phyloP scores from a whole-genome alignment of 1,284 basidiomycete genomes.

The Trametes versicolor region DNA sequence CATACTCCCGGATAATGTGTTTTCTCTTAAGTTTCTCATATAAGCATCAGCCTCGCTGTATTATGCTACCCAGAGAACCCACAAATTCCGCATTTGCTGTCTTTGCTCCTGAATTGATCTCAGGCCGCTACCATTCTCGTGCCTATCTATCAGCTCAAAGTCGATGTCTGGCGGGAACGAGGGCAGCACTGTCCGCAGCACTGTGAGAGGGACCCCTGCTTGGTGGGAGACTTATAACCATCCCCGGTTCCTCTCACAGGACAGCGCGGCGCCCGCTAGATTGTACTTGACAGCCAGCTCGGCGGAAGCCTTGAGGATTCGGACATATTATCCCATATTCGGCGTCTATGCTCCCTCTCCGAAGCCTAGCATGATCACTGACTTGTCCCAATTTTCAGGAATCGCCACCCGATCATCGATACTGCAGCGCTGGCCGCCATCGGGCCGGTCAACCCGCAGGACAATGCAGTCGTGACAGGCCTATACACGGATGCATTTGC shows the following conservation, averaged over 20 bases:
- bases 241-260: constrained; percentile 4
- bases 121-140: not conserved
- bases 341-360: not conserved
- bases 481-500: constrained; percentile 54
- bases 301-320: not conserved
- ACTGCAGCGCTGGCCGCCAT: constrained; percentile 9
- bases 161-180: not conserved
- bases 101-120: not conserved
- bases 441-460: constrained; percentile 26
- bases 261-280: not conserved
- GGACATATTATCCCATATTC: not conserved
- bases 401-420: constrained; percentile 33
- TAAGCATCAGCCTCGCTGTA: no score
- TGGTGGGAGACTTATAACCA: constrained; percentile 2
- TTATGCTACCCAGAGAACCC: not conserved
- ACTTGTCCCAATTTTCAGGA: constrained; percentile 16
- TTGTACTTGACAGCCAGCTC: not conserved
- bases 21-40: no score
- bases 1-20: no score
- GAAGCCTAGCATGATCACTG: not conserved
- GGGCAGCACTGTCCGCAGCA: constrained; percentile 5
- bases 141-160: not conserved
- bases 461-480: constrained; percentile 51
- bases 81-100: not conserved
- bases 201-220: constrained; percentile 5